Percentiles rank a stretch among this genome's conserved stretches.
Evolutionary conservation across 768 basidiomycete genomes (phyloP).

Genomic region (Scleroderma bovista): DNA sequence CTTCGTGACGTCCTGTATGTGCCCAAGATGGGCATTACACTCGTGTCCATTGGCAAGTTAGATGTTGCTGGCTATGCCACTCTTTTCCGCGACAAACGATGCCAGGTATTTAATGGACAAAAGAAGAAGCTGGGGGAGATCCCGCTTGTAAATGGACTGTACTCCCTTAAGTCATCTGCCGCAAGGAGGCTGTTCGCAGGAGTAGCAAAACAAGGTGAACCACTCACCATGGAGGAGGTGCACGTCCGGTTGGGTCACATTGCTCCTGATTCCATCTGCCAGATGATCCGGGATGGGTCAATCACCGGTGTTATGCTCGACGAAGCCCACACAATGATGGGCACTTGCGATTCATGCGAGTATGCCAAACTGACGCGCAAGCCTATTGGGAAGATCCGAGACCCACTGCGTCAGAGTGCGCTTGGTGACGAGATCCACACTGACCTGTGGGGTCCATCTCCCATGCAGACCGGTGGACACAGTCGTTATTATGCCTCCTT

Average conservation of each 20-base stretch:
- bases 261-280: neutral
- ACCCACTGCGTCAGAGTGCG: neutral
- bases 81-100: constrained; percentile 1
- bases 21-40: constrained; percentile 12
- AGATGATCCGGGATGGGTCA: constrained; percentile 5
- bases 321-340: constrained; percentile 1
- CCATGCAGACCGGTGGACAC: constrained; percentile 18
- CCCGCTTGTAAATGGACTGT: neutral
- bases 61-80: constrained; percentile 1
- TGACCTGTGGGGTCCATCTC: constrained; percentile 44
- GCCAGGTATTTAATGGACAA: neutral
- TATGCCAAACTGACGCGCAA: constrained; percentile 6
- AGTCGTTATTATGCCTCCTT: constrained; percentile 8
- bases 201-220: neutral
- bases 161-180: neutral
- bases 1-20: constrained; percentile 9
- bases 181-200: neutral
- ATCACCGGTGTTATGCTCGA: constrained; percentile 3
- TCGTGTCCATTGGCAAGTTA: constrained; percentile 14
- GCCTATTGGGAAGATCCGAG: constrained; percentile 2
- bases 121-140: constrained; percentile 1
- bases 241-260: constrained; percentile 4
- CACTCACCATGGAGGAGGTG: neutral
- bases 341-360: constrained; percentile 6
- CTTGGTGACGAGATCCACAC: constrained; percentile 16